Percentiles rank a stretch among this genome's conserved stretches.
phyloP scores from a whole-genome alignment of 495 filamentous ascomycete species.

The Talaromyces stipitatus region DNA sequence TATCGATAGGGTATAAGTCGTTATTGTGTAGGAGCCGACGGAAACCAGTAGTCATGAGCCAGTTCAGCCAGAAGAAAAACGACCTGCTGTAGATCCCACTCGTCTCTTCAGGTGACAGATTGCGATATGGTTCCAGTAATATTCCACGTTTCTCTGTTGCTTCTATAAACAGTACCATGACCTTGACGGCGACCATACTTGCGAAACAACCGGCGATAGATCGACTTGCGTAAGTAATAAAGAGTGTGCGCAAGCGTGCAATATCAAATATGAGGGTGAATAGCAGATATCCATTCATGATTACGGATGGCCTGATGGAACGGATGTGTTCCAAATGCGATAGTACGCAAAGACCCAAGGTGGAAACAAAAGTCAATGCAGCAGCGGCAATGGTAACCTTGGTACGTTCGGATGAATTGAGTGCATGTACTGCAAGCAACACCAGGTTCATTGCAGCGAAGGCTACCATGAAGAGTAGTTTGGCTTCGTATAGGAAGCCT shows the following conservation, averaged over 20 bases:
- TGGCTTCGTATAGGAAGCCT: neutral
- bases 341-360: constrained; percentile 33
- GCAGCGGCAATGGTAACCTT: constrained; percentile 40
- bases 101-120: constrained; percentile 51
- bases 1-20: constrained; percentile 21
- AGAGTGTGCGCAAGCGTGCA: constrained; percentile 48
- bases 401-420: constrained; percentile 11
- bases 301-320: constrained; percentile 49
- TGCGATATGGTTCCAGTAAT: constrained; percentile 31
- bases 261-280: constrained; percentile 51
- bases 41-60: constrained; percentile 39
- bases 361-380: constrained; percentile 33
- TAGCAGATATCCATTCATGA: constrained; percentile 54
- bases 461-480: neutral
- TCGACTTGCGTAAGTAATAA: constrained; percentile 26
- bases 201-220: constrained; percentile 8
- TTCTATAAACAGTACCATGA: constrained; percentile 44
- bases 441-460: constrained; percentile 3
- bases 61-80: constrained; percentile 55
- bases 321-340: constrained; percentile 51
- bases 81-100: constrained; percentile 43
- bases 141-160: constrained; percentile 44
- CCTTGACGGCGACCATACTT: constrained; percentile 37
- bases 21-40: constrained; percentile 22
- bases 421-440: neutral